Base-by-base conservation (phyloP, 345 rosid species). In the Corchorus capsularis region DNA sequence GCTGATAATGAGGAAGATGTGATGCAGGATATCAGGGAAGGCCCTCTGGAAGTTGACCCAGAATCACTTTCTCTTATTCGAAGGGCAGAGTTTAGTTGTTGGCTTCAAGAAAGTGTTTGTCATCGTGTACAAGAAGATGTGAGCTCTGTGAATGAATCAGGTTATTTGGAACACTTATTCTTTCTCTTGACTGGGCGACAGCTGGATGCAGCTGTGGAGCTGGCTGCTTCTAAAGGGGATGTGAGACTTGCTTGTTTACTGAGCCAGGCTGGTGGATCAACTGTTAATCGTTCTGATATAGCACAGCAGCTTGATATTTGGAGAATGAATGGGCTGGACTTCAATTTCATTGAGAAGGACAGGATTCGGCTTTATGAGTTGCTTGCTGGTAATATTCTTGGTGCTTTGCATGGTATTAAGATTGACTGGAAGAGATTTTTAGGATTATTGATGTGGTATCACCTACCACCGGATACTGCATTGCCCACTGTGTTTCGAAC, bases 401-500 rank as follows among this genome's bases (percentile, higher is more conserved):
- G 85, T 80, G 89, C 95, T 14, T 77, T 91, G 81, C 75, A 79
- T 66, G 90, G 79, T 85, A 72, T 79, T 74, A 80, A 83, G 79
- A 90, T 93, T 80, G 99, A 93, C 82, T 95, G 99, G 98, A 95
- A 92, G 89, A 89, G 99, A 85, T 93, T 93, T 84, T 86, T 96
- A 69, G 98, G 99, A 60, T 69, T 93, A 81, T 83, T 96, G 77
- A 96, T 96, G 97, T 96, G 99, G 98, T 92, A 92, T 90, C 87
- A 82, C 62, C 82, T 89, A 11, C 86, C 96, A 55, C 92, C 98
- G 19, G 79, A 89, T 59, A 87, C 91, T 57, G 72, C 96, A 41
- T 80, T 93, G 86, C 87, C 97, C 34, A 55, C 70, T 69, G 82
- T 90, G 78, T 96, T 96, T 83, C 86, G 73, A 83, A 87, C 83